These are phyloP conservation scores for Corynespora cassiicola DNA, from an alignment of 2,329 filamentous ascomycete genomes.

Conservation along the genomic window DNA sequence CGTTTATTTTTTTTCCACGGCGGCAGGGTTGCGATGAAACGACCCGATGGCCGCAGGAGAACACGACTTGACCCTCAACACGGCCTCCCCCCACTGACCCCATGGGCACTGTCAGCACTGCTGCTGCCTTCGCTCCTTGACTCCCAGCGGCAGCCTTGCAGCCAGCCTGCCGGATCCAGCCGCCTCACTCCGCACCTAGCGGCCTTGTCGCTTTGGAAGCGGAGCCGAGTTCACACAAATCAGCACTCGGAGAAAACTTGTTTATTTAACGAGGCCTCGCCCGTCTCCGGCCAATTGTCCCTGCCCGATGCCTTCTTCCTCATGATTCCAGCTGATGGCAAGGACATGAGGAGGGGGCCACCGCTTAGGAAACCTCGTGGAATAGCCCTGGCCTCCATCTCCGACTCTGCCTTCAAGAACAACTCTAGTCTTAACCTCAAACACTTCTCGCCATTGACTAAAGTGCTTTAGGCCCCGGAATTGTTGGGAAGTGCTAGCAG, in stretches of 20 bases:
- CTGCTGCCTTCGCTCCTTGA: conserved; percentile 11
- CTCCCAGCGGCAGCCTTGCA: conserved; percentile 34
- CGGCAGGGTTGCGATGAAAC: conserved; percentile 4
- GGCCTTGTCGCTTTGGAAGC: conserved; percentile 23
- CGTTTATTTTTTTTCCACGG: conserved; percentile 13
- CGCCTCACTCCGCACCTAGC: conserved; percentile 26
- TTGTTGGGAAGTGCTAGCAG: conserved; percentile 28
- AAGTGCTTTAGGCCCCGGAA: conserved; percentile 19
- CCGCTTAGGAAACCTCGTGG: too few species aligned
- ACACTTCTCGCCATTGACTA: conserved; percentile 19
- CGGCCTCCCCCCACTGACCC: conserved; percentile 7
- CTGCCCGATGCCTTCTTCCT: conserved; percentile 21
- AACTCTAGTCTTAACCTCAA: conserved; percentile 22
- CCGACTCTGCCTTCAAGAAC: conserved; percentile 9
- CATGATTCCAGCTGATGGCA: conserved; percentile 16
- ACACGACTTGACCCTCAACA: background rate
- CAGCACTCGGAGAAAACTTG: conserved; percentile 29
- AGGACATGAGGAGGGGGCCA: too few species aligned
- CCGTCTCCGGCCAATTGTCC: conserved; percentile 32
- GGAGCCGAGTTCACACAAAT: conserved; percentile 33
- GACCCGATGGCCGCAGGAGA: conserved; percentile 2
- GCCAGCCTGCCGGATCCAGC: conserved; percentile 32
- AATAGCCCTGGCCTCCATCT: conserved; percentile 7
- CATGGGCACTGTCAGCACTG: conserved; percentile 21
- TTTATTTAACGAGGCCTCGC: conserved; percentile 36